Evolutionary conservation across 1,284 basidiomycete genomes (phyloP).

Genomic region (Kalmanozyma brasiliensis): DNA sequence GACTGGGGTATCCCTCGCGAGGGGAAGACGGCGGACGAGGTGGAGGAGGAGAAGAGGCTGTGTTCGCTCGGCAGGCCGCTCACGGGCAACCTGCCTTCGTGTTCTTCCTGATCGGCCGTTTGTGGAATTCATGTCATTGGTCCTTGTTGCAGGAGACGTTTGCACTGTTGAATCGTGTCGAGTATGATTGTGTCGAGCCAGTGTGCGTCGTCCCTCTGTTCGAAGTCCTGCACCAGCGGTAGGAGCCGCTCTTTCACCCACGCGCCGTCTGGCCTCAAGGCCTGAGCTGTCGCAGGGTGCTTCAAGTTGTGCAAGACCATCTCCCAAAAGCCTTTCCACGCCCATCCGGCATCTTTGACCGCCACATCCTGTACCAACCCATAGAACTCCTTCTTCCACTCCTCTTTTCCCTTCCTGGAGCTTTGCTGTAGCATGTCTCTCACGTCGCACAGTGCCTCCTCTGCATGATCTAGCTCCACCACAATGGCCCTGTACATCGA

Average conservation of each 20-base stretch:
- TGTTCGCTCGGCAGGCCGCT: conserved; percentile 55
- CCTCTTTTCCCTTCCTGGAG: not conserved
- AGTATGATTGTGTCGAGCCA: conserved; percentile 17
- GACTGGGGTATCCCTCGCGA: conserved; percentile 44
- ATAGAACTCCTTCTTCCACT: conserved; percentile 54
- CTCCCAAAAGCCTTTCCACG: conserved; percentile 62
- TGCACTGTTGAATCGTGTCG: conserved; percentile 13
- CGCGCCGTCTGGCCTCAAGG: conserved; percentile 4
- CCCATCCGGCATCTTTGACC: conserved; percentile 61
- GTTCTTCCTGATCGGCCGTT: conserved; percentile 47
- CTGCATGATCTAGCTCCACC: conserved; percentile 68
- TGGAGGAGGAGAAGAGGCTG: conserved; percentile 73
- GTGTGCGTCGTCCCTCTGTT: conserved; percentile 9
- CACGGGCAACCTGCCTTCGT: conserved; percentile 56
- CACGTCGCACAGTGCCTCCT: conserved; percentile 70
- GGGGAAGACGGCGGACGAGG: conserved; percentile 68
- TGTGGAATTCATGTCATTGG: not conserved
- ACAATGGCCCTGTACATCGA: conserved; percentile 70
- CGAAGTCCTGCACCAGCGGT: conserved; percentile 22
- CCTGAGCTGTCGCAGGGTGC: conserved; percentile 12
- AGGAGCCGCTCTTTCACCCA: conserved; percentile 19
- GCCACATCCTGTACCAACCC: conserved; percentile 53
- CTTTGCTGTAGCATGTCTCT: conserved; percentile 67
- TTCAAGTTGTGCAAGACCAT: conserved; percentile 54
- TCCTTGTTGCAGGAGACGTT: conserved; percentile 3